Evolutionary conservation across 345 rosid species (phyloP), one percentile per base, ranked within the genome.

Genomic region (Populus nigra): DNA sequence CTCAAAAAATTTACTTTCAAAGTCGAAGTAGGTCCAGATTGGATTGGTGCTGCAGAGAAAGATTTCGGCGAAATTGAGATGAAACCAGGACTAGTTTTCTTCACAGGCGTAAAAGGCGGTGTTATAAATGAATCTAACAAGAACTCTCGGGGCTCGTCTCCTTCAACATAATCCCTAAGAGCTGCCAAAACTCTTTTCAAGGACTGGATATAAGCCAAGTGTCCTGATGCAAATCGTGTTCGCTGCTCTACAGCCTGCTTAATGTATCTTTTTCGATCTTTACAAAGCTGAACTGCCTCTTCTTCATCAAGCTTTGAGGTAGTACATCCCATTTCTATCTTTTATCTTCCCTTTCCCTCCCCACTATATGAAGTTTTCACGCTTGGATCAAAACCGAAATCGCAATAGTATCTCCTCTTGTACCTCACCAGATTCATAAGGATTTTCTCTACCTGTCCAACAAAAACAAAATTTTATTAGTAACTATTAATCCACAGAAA

Each of bases 211-310:
- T 96, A 96, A 80, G 98, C 94, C 55, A 88, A 65, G 77, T 92
- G 99, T 36, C 90, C 87, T 17, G 93, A 84, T 17, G 97, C 97
- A 69, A 96, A 91, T 75, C 86, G 82, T n/a, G 89, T 86, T 85
- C 99, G 88, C 69, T 93, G 90, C 85, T 92, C 94, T n/a, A 93
- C 84, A 0, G 95, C 99, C 77, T 93, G 95, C 83, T 93, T 93
- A 74, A 96, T 92, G 87, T 92, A 96, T 68, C 80, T 83, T 84
- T 92, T 96, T 72, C 98, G 73, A 77, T 96, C 98, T 83, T 88
- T 93, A 83, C 99, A 96, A 68, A 96, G 92, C 88, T 88, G 92
- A 85, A 96, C 97, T n/a, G 91, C 94, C 79, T 96, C 99, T 77
- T 92, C 97, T 73, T 96, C 93, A 20, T 96, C 97, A 69, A 93